Evolutionary conservation across 1,139 yeast genomes (phyloP), one percentile per base, ranked within the genome.

Genomic region (Blastobotrys aristatus): DNA sequence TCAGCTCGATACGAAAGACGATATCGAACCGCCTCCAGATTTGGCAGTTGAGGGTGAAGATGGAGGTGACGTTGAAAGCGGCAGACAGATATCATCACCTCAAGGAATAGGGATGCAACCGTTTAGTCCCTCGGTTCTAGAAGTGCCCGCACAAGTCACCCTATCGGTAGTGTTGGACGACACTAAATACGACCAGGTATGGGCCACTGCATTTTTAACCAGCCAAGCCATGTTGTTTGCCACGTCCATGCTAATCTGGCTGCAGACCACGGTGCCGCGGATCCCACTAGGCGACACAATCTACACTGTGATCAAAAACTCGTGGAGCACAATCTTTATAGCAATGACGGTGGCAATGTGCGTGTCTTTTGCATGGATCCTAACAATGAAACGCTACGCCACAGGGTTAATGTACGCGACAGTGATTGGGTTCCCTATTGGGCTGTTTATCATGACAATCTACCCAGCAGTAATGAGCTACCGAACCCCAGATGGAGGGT

Each of bases 381-480:
- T 59, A 30, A 44, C 62, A 18, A 54, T 67, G 57, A 57, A 61
- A 24, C 52, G 53, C 17, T 64, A 58, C 53, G 62, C 72, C 18
- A 53, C 62, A 2, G 59, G 64, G 11, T 51, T 69, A 17, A 61
- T 70, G n/a, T 66, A 67, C 45, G 46, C 58, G 6, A 56, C 67
- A n/a, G 56, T 67, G 5, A 57, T 66, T 10, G 55, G 62, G 3
- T 71, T 68, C 7, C 74, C 74, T 2, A 47, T 60, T 4, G 57
- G 61, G 13, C 53, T 68, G 20, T 44, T 58, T 13, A 55, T 55
- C 2, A 52, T 68, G 18, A 48, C 62, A 14, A 47, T 67, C 7
- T 61, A 62, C 51, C 61, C 71, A 7, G 41, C 66, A 27, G 54
- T 61, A 37, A 58, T 65, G 66, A 68, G 72, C 4, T 62, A 66